A percentile compares a stretch with the other conserved stretches of the same genome.
phyloP scores from a whole-genome alignment of 2,329 filamentous ascomycete species.

The Balansia obtecta region DNA sequence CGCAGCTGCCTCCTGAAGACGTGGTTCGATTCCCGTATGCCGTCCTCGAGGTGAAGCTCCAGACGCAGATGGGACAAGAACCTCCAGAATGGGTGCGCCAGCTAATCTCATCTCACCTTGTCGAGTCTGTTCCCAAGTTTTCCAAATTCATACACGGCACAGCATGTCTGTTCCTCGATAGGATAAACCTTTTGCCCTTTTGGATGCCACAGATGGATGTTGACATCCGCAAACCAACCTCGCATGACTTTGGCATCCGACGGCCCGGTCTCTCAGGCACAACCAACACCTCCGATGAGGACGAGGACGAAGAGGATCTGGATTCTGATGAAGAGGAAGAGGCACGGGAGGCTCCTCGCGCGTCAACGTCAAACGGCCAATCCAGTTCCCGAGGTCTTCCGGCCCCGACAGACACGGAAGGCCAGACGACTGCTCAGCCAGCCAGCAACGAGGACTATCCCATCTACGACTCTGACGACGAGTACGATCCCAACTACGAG shows the following conservation, averaged over 20 bases:
- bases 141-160: constrained; percentile 98
- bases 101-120: constrained; percentile 82
- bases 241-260: constrained; percentile 82
- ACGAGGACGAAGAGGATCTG: constrained; percentile 55
- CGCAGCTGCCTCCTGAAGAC: constrained; percentile 73
- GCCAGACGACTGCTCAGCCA: constrained; percentile 57
- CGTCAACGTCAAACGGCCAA: constrained; percentile 18
- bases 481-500: constrained; percentile 61
- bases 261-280: constrained; percentile 63
- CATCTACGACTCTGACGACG: constrained; percentile 77
- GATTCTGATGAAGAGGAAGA: constrained; percentile 59
- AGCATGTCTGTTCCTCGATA: constrained; percentile 71
- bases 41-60: constrained; percentile 91
- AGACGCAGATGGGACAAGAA: constrained; percentile 90
- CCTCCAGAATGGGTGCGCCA: constrained; percentile 95
- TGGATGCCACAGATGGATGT: constrained; percentile 99
- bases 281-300: constrained; percentile 60
- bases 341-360: constrained; percentile 5
- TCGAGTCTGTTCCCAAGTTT: constrained; percentile 98
- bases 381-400: constrained; percentile 26
- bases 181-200: constrained; percentile 84
- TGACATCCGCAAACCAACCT: constrained; percentile 87
- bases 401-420: constrained; percentile 58
- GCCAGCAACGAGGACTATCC: constrained; percentile 59
- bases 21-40: constrained; percentile 91